These are phyloP conservation scores for Ganoderma resinaceum DNA, from an alignment of 1,284 basidiomycete species.

Conservation along the genomic window DNA sequence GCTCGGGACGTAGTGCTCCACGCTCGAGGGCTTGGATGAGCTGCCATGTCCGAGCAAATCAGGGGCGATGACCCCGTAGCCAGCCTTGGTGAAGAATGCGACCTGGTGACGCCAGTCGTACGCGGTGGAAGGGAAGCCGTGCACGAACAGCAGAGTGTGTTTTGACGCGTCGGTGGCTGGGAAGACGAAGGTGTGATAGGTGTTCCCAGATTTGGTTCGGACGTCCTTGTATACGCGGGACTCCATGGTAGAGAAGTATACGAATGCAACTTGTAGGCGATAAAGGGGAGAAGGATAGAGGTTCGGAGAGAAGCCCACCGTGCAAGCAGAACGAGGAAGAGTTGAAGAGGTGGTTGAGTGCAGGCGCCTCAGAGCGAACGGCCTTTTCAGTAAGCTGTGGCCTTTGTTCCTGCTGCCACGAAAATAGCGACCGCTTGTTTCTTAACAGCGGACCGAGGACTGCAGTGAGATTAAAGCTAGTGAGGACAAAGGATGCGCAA, in stretches of 20 bases:
- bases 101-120: constrained; percentile 55
- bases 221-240: constrained; percentile 43
- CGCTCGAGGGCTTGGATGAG: constrained; percentile 55
- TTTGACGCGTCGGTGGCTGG: constrained; percentile 35
- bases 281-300: neutral
- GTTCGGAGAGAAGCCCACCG: neutral
- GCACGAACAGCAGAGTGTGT: constrained; percentile 52
- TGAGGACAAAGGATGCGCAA: neutral
- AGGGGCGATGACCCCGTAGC: constrained; percentile 59
- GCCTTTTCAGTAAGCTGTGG: neutral
- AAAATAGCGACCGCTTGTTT: neutral
- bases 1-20: constrained; percentile 48
- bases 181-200: constrained; percentile 47
- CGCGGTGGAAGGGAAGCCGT: constrained; percentile 57
- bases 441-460: neutral
- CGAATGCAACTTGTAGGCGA: neutral
- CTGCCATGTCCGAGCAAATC: constrained; percentile 63
- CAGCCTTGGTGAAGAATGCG: constrained; percentile 48
- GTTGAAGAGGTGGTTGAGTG: neutral
- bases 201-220: constrained; percentile 45
- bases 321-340: neutral
- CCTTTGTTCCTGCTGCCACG: neutral
- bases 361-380: neutral
- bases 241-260: constrained; percentile 35
- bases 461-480: neutral